These are phyloP conservation scores for Pezicula carpinea DNA, from an alignment of 2,329 filamentous ascomycete species.

Conservation along the genomic window DNA sequence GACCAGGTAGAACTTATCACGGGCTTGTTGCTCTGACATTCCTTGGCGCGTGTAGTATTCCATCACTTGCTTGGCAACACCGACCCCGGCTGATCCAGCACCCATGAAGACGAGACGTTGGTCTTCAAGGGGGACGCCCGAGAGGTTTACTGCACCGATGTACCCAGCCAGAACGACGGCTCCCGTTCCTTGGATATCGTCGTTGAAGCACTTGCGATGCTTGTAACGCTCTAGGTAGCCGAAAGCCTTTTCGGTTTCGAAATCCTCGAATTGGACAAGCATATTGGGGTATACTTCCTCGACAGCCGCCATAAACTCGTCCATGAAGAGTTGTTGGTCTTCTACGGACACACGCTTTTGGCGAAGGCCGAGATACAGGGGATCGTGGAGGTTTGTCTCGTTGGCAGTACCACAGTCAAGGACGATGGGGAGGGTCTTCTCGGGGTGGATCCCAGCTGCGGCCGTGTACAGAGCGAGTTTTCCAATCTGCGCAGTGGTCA, in stretches of 20 bases:
- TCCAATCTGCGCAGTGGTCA: conserved; percentile 55
- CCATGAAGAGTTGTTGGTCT: conserved; percentile 87
- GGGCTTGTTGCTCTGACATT: conserved; percentile 80
- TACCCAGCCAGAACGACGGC: conserved; percentile 88
- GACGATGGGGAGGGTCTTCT: conserved; percentile 71
- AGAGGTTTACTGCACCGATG: conserved; percentile 74
- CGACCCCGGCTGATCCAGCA: conserved; percentile 90
- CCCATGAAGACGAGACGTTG: conserved; percentile 96
- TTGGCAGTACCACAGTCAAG: conserved; percentile 64
- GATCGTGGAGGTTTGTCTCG: conserved; percentile 60
- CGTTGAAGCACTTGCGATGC: conserved; percentile 95
- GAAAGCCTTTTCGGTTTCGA: conserved; percentile 90
- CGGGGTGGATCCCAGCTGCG: conserved; percentile 89
- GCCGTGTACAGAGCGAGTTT: conserved; percentile 94
- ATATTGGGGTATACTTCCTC: conserved; percentile 64
- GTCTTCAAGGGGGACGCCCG: conserved; percentile 78
- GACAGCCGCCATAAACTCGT: conserved; percentile 92
- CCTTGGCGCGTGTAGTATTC: conserved; percentile 95
- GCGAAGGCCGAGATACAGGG: conserved; percentile 85
- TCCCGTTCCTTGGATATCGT: conserved; percentile 96
- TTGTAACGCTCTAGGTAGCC: conserved; percentile 87
- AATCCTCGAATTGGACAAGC: conserved; percentile 93
- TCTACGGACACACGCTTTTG: conserved; percentile 72
- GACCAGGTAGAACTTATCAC: conserved; percentile 92
- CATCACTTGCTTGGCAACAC: conserved; percentile 95